Conservation (phyloP, 345 rosid genomes). For the Gossypium anomalum region DNA sequence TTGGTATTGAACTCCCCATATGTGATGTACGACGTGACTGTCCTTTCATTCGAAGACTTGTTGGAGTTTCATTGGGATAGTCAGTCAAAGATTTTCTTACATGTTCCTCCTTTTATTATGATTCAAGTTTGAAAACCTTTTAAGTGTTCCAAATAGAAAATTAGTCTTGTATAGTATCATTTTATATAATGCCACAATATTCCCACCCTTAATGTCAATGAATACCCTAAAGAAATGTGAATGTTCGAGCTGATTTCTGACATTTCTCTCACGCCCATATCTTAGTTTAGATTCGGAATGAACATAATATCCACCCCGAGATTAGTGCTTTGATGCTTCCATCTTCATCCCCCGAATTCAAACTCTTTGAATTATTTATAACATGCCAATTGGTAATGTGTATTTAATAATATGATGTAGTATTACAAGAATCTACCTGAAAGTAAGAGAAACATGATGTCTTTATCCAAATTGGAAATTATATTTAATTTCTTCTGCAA, state of each 20-base stretch:
- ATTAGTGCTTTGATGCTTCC: conserved; percentile 18
- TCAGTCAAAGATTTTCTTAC: too few species aligned
- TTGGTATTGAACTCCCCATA: too few species aligned
- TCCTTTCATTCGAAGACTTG: too few species aligned
- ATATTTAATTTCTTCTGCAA: conserved; percentile 15
- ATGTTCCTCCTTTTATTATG: too few species aligned
- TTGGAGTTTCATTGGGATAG: too few species aligned
- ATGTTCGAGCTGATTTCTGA: conserved; percentile 19
- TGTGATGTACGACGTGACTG: too few species aligned
- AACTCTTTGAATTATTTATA: too few species aligned
- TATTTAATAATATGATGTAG: not conserved
- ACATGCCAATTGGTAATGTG: not conserved
- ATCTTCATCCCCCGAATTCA: not conserved
- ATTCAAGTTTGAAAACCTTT: too few species aligned
- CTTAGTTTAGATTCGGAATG: conserved; percentile 28
- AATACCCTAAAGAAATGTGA: not conserved
- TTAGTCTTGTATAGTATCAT: too few species aligned
- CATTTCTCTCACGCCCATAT: conserved; percentile 36
- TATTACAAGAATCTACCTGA: conserved; percentile 30
- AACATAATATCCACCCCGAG: conserved; percentile 22
- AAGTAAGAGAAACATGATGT: conserved; percentile 43
- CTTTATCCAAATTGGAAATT: conserved; percentile 7
- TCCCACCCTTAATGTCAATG: not conserved
- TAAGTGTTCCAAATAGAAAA: too few species aligned
- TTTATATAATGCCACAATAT: not conserved